Conservation (phyloP, 768 basidiomycete species). For the Dictyophora rubrovolvata region DNA sequence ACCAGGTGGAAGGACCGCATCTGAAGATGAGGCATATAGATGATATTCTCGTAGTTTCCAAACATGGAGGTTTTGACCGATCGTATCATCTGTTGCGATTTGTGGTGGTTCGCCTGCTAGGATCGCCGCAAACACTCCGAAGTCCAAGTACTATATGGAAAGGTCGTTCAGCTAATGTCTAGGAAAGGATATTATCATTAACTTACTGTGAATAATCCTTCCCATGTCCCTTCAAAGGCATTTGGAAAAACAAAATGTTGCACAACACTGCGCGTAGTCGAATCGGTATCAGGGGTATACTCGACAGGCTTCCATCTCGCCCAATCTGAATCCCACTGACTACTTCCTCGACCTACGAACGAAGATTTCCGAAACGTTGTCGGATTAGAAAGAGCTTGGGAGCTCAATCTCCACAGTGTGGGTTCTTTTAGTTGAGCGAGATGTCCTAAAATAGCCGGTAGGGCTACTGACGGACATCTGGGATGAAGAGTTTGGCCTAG, state of each 20-base stretch:
- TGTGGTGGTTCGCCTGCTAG: constrained; percentile 58
- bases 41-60: constrained; percentile 82
- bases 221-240: constrained; percentile 71
- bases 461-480: constrained; percentile 49
- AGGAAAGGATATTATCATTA: background rate
- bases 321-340: constrained; percentile 69
- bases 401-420: constrained; percentile 7
- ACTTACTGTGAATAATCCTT: constrained; percentile 66
- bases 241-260: constrained; percentile 23
- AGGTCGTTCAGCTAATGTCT: background rate
- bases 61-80: constrained; percentile 80
- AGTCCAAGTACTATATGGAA: constrained; percentile 60
- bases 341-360: constrained; percentile 22
- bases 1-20: constrained; percentile 34
- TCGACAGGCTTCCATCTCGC: constrained; percentile 38
- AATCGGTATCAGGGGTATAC: constrained; percentile 21
- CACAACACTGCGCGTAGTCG: constrained; percentile 23
- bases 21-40: constrained; percentile 21
- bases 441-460: constrained; percentile 65
- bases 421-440: constrained; percentile 37
- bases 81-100: constrained; percentile 59
- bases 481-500: constrained; percentile 39
- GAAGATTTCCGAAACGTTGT: background rate
- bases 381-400: constrained; percentile 7
- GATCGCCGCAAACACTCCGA: constrained; percentile 71